phyloP scores from a whole-genome alignment of 192 early-diverging fungal species.

The Coemansia javaensis region DNA sequence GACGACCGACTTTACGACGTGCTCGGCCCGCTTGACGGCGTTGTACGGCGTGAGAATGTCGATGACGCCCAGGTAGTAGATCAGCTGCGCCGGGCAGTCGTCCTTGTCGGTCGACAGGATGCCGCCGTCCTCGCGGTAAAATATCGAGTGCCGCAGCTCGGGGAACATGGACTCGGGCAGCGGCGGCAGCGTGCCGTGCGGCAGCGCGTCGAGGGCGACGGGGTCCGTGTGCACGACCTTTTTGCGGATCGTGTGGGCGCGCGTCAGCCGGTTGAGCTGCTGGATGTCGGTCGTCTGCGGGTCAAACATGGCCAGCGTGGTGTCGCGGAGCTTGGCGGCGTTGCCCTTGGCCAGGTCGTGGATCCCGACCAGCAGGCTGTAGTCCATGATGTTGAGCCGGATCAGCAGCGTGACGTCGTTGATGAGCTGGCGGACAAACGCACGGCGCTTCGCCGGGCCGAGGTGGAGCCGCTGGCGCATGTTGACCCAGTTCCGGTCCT shows the following conservation, averaged over 20 bases:
- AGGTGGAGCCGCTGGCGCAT: constrained; percentile 69
- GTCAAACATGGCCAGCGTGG: constrained; percentile 81
- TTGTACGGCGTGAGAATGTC: constrained; percentile 97
- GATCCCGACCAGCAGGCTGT: constrained; percentile 90
- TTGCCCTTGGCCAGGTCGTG: constrained; percentile 85
- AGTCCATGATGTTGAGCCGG: constrained; percentile 94
- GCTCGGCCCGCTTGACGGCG: constrained; percentile 81
- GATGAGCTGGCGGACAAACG: constrained; percentile 82
- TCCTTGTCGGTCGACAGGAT: constrained; percentile 69
- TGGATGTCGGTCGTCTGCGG: constrained; percentile 51
- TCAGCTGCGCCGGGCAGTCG: constrained; percentile 61
- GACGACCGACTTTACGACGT: constrained; percentile 78
- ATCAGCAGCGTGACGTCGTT: constrained; percentile 76
- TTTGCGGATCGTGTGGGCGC: constrained; percentile 51
- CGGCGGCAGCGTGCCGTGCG: constrained; percentile 31
- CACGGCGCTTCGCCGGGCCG: constrained; percentile 72
- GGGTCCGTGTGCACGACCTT: constrained; percentile 50
- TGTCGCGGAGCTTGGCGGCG: constrained; percentile 84
- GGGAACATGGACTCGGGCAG: constrained; percentile 52
- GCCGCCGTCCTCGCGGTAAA: constrained; percentile 90
- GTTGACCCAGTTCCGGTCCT: constrained; percentile 94
- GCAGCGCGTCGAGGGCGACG: constrained; percentile 43
- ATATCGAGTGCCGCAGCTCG: constrained; percentile 65
- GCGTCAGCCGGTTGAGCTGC: constrained; percentile 41
- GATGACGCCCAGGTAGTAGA: constrained; percentile 97